Evolutionary conservation across 768 basidiomycete genomes (phyloP), one percentile per base, ranked within the genome.

Genomic region (Leccinellum luteum): DNA sequence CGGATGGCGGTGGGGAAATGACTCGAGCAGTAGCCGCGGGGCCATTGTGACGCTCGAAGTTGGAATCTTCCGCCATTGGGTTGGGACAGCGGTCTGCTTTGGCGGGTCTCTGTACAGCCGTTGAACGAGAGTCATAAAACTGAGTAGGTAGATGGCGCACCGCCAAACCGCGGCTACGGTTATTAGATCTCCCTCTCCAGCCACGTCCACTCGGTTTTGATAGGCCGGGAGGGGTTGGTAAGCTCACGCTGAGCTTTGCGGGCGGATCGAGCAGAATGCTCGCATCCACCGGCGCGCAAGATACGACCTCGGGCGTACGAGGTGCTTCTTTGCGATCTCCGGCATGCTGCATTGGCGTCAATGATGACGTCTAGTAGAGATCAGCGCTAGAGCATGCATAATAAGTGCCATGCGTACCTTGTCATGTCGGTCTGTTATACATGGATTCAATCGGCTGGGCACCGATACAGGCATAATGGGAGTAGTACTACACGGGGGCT

Each of bases 221-320:
- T 12, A 62, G 25, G 31, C 60, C 60, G 1, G 68, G 57, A 0
- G 67, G 58, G 17, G 50, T 15, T n/a, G 63, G 55, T 21, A 63
- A 25, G 32, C 15, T 60, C 12, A 34, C 55, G 14, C n/a, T 41
- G 14, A 8, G 27, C 13, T 51, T 49, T 19, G 25, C 28, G 5
- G 49, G 21, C 8, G 56, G n/a, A 3, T 28, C 50, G 5, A 9
- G 17, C 19, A 15, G 6, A 9, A 13, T 2, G 2, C 15, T 32
- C 15, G 44, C 19, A 21, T 44, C 30, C 4, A 48, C 49, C 4
- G 60, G 49, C 3, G 55, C 30, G 30, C 34, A 23, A 2, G 59
- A 57, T 19, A 32, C 5, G 44, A 51, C 48, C 27, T 57, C 57
- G 13, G 45, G 61, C 4, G 15, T 7, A 5, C 1, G 47, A 15